Base-by-base conservation (phyloP, 768 basidiomycete genomes). In the Tricholoma saponaceum region DNA sequence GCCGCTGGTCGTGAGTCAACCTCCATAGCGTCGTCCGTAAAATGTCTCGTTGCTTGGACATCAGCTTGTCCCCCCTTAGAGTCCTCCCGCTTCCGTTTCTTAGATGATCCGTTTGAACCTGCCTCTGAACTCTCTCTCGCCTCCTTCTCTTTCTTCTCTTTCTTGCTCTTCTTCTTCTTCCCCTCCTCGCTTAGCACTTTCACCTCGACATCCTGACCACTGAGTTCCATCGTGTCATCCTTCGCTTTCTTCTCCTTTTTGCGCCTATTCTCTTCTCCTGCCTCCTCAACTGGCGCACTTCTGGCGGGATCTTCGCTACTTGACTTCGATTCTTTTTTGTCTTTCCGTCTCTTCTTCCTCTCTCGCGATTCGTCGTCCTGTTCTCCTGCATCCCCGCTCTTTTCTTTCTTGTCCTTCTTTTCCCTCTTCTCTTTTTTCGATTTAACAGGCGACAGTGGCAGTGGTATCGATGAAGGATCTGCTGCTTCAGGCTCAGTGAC, bases 181-280 rank as follows among this genome's bases (percentile, higher is more conserved):
- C 50, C 56, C 28, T 59, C 58, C 53, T 58, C 39, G 7, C 10
- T 51, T 13, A 57, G 51, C 23, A 18, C 55, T 46, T 30, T 54
- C 58, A 43, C 58, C 30, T 57, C 62, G 28, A 54, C 54, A n/a
- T 56, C 57, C 47, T 55, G 60, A 13, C 22, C 52, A 26, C 32
- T 60, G 22, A 37, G 20, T 66, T 61, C 56, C 47, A 58, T 59
- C 60, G 66, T 63, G 57, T 66, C 63, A 8, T 55, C 58, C 58
- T 66, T 65, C 56, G 61, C 69, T 58, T 70, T 72, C 55, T 68
- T 67, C 46, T 71, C 70, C 61, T 66, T 63, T 57, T 64, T 64
- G 56, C 58, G 61, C 52, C 10, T 60, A 60, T 52, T 60, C 51
- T 14, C 57, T 30, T 55, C 37, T 23, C 32, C 25, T 23, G 26